Percentiles rank a stretch among this genome's conserved stretches.
These are phyloP conservation scores for Globisporangium recalcitrans DNA, from an alignment of 352 stramenopile species.

Conservation along the genomic window DNA sequence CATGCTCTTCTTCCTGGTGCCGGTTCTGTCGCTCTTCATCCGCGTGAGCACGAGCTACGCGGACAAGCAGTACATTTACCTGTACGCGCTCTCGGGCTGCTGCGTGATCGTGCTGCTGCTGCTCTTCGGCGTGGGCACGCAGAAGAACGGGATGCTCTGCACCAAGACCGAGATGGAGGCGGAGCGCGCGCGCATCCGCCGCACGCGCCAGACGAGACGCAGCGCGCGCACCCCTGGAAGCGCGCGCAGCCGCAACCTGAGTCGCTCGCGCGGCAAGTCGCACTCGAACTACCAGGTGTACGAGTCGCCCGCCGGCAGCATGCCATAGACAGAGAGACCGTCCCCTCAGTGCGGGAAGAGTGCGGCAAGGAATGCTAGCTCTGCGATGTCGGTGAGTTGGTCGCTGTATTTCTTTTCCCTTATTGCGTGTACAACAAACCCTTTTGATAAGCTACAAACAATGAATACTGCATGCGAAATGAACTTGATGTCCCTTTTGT, in stretches of 20 bases:
- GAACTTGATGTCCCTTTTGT: too few relatives aligned
- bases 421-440: constrained; percentile 5
- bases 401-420: not conserved
- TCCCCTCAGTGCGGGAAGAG: constrained; percentile 5
- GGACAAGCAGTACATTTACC: constrained; percentile 46
- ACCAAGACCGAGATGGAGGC: constrained; percentile 54
- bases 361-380: not conserved
- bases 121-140: constrained; percentile 48
- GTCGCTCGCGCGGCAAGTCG: constrained; percentile 55
- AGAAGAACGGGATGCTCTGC: constrained; percentile 65
- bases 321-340: constrained; percentile 21
- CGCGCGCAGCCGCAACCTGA: constrained; percentile 55
- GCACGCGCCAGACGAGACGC: constrained; percentile 41
- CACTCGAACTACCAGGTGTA: constrained; percentile 70
- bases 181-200: constrained; percentile 47
- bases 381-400: not conserved
- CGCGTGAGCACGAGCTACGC: constrained; percentile 28
- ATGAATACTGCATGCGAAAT: not conserved
- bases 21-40: constrained; percentile 39
- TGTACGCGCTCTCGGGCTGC: constrained; percentile 46
- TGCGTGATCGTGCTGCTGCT: constrained; percentile 39
- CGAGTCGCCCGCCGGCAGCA: constrained; percentile 49
- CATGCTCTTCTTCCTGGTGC: constrained; percentile 69
- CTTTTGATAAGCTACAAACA: constrained; percentile 5
- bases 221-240: constrained; percentile 53